Evolutionary conservation across 345 rosid genomes (phyloP), one percentile per base, ranked within the genome.

Genomic region (Conringia planisiliqua): DNA sequence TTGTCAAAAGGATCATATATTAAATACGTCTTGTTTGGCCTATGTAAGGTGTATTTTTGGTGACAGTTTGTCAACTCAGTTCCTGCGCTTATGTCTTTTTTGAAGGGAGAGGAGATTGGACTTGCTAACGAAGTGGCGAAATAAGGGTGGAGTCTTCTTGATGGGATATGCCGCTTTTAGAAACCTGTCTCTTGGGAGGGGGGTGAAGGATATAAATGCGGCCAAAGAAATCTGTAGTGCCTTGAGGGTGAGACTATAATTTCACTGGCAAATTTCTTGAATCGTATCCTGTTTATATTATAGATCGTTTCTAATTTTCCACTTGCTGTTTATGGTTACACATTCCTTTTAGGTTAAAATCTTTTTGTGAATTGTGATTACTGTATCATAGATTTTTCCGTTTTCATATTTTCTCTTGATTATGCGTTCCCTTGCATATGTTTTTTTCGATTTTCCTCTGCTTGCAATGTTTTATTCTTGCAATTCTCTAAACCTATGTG

Each of bases 81-180:
- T 73, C 51, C 56, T 74, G 22, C 38, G 73, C 75, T 16, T 42
- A 64, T 77, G 62, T 66, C 73, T 66, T 69, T 67, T 75, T 48
- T 11, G 50, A 79, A 96, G 98, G 85, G 99, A 96, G 57, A 88
- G 87, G 76, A 86, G 99, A 75, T 83, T 77, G 33, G 93, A 89
- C 62, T 84, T 87, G 85, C 86, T 92, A 64, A 83, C 80, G 27
- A 96, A 92, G 78, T 96, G 99, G 99, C 88, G 87, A 79, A 66
- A 80, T 55, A 96, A 92, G 80, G 99, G 99, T 63, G 99, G 99
- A 27, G 80, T 96, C 42, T 90, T 96, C 81, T 64, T 96, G 72
- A 90, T 96, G 73, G 93, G 99, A 79, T 96, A 96, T 74, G 26
- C 91, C 68, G 88, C 97, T 74, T 96, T 96, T 56, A 86, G 98